Evolutionary conservation across 2,329 filamentous ascomycete species (phyloP).

Genomic region (Phialocephala sp.): DNA sequence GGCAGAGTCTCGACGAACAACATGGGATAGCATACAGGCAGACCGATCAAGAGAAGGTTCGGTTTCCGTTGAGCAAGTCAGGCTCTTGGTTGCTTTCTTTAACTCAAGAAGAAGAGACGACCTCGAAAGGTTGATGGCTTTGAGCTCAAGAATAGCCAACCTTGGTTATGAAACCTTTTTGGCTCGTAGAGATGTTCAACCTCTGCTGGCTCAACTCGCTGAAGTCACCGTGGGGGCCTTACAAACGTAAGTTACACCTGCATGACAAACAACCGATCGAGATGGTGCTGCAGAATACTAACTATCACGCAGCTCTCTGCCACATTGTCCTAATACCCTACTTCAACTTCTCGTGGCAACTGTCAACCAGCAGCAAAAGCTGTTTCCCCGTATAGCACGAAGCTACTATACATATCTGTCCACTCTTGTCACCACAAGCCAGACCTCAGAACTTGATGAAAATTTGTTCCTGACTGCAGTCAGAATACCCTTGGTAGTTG

Average conservation of each 20-base stretch:
- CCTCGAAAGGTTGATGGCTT: slow-evolving; percentile 51
- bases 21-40: slow-evolving; percentile 67
- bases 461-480: slow-evolving; percentile 34
- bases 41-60: slow-evolving; percentile 42
- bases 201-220: slow-evolving; percentile 34
- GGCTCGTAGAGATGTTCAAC: slow-evolving; percentile 30
- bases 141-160: slow-evolving; percentile 43
- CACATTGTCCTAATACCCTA: slow-evolving; percentile 27
- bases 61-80: slow-evolving; percentile 50
- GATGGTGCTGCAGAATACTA: slow-evolving; percentile 25
- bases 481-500: slow-evolving; percentile 32
- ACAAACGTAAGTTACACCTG: slow-evolving; percentile 33
- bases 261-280: neutral
- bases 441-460: slow-evolving; percentile 22
- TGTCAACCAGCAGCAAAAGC: slow-evolving; percentile 29
- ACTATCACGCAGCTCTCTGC: slow-evolving; percentile 27
- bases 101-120: slow-evolving; percentile 53
- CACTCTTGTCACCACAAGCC: slow-evolving; percentile 25
- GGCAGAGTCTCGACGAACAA: slow-evolving; percentile 59
- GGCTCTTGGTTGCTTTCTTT: slow-evolving; percentile 58
- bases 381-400: slow-evolving; percentile 36
- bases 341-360: slow-evolving; percentile 37
- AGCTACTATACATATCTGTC: slow-evolving; percentile 41
- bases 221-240: slow-evolving; percentile 36
- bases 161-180: slow-evolving; percentile 47